Evolutionary conservation across 441 rosid genomes (phyloP).

Genomic region (Adansonia madagascariensis): DNA sequence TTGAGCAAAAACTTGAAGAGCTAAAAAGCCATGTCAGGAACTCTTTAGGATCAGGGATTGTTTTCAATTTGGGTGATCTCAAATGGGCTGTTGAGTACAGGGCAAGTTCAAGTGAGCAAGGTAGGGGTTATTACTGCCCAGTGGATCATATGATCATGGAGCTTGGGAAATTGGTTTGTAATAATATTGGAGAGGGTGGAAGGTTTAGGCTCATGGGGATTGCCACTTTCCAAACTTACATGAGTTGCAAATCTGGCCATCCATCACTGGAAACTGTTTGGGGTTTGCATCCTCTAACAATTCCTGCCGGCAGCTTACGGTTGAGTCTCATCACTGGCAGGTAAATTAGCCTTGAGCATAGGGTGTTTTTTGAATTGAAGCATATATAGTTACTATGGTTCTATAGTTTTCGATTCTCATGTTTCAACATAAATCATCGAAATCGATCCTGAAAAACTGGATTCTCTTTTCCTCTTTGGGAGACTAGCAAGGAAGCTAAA

Average conservation of each 20-base stretch:
- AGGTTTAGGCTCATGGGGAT: conserved; percentile 65
- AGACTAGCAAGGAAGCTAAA: background rate
- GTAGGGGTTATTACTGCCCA: conserved; percentile 43
- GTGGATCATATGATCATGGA: conserved; percentile 62
- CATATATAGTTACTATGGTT: no score
- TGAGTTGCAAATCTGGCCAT: conserved; percentile 63
- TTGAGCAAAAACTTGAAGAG: conserved; percentile 55
- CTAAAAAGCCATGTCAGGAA: conserved; percentile 45
- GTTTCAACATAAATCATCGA: background rate
- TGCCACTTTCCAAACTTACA: conserved; percentile 65
- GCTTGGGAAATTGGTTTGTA: conserved; percentile 60
- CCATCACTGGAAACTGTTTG: conserved; percentile 65
- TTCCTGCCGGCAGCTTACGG: conserved; percentile 72
- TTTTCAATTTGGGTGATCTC: conserved; percentile 64
- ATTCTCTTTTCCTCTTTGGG: background rate
- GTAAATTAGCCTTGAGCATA: conserved; percentile 40
- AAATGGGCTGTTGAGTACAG: conserved; percentile 56
- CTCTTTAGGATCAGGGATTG: conserved; percentile 43
- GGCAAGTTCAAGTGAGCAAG: conserved; percentile 40
- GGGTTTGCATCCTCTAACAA: conserved; percentile 68
- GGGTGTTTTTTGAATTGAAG: no score
- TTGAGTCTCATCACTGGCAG: conserved; percentile 78
- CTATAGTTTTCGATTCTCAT: background rate
- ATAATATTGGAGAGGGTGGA: conserved; percentile 53
- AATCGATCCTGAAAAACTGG: background rate